Evolutionary conservation across 1,284 basidiomycete species (phyloP), one percentile per base, ranked within the genome.

Genomic region (Hypsizygus ulmarius): DNA sequence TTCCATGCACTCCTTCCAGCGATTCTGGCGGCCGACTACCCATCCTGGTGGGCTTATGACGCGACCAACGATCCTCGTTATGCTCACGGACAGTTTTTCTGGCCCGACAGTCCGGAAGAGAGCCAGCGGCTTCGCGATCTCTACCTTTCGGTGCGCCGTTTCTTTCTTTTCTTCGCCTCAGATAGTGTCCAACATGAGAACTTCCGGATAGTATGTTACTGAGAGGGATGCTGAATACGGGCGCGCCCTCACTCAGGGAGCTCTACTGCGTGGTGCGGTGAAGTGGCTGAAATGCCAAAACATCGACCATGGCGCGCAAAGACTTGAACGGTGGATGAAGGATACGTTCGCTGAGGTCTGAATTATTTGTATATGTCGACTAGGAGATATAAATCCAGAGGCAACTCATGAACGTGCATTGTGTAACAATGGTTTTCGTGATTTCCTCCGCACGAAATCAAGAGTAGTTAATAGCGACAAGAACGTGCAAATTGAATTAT

Each of bases 51-150:
- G n/a, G 35, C 40, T n/a, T 50, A 56, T 29, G 43, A 47, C 12
- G 56, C 52, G 19, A 32, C 36, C 14, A 16, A 29, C 15, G 50
- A 53, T 39, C 53, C 56, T 34, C 49, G 43, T 25, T 59, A 51
- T 41, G 48, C 43, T 42, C 19, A 39, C 18, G 34, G 29, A 16
- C 15, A 1, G n/a, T 44, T 21, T 25, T 37, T 43, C 16, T 58
- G 56, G 56, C 19, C 53, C n/a, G 59, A 50, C 32, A 54, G 52
- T 12, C 47, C 47, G 5, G 51, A 45, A 40, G 58, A 60, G 27
- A 48, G 46, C 16, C 11, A 38, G 14, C 28, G 33, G 15, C 42
- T 50, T 16, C 16, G 43, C 12, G 25, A 45, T 16, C 27, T 42
- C 29, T 50, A 50, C 34, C 33, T 39, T 25, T 25, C 21, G 21